Base-by-base conservation (phyloP, 1,284 basidiomycete species). In the Xerocomus nothofagi region DNA sequence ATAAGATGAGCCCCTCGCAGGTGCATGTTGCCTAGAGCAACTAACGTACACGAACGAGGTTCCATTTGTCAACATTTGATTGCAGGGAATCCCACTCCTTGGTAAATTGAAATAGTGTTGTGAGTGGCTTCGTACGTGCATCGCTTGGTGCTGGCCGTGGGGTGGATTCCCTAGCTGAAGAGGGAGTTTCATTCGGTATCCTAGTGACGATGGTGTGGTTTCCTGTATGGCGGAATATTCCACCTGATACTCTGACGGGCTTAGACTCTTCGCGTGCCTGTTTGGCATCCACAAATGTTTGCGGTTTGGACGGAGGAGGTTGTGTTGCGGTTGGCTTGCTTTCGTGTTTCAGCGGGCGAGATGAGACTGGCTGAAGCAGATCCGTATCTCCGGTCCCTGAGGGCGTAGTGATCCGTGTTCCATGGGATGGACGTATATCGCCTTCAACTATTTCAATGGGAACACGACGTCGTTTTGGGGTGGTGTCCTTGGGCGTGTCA, bases 391-490 rank as follows among this genome's bases (percentile, higher is more conserved):
- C 54, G 7, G 26, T 34, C 31, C 36, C 42, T 17, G 43, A 7
- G 9, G 34, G 30, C 17, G 44, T 10, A 6, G 26, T 11, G 3
- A 26, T 27, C 17, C 12, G 51, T n/a, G 39, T n/a, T 40, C 32
- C 49, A 24, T 44, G 37, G 23, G 40, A 34, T 21, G 41, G 26
- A 11, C 14, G 26, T 33, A 61, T 15, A n/a, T 59, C 57, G 31
- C 57, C 58, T 32, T 88, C 84, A 1, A 88, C 67, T 29, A 89
- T 82, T 26, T 75, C 74, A 43, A 90, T 89, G 1, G 88, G 88
- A 10, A 90, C 74, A 18, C 87, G 78, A 34, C 86, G 75, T 26
- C 84, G 73, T 54, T 69, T 73, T 3, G 65, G 62, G n/a, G 51
- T 54, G 2, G 50, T 41, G 4, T 33, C 37, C 15, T 53, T 44